Evolutionary conservation across 2,329 filamentous ascomycete species (phyloP), one percentile per base, ranked within the genome.

Genomic region (Penicillium sp.): DNA sequence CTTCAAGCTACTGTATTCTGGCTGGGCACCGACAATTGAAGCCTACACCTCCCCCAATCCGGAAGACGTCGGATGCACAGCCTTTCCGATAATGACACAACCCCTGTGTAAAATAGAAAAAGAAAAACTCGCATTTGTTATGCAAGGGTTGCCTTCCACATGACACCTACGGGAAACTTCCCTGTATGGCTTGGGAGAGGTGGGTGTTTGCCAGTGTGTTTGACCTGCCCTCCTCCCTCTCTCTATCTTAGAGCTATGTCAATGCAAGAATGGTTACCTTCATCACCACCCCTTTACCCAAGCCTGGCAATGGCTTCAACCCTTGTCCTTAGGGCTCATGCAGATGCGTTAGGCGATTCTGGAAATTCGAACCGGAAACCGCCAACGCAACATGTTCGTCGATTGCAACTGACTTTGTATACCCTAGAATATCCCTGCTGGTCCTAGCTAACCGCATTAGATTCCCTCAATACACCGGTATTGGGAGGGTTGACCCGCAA

Each of bases 401-500:
- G 10, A 4, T 11, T 19, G n/a, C n/a, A 7, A 28, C 25, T 12
- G 36, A 38, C n/a, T 37, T 4, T 17, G 7, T 17, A 17, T 17
- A 58, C 57, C 25, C 64, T 63, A n/a, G 55, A 36, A 11, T 61
- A 69, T 49, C 36, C 42, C 5, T 75, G 71, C 53, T 75, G 72
- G 73, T 72, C 73, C 3, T 64, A 65, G 0, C 43, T 44, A 3
- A 30, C 56, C 16, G 44, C 58, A 14, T 76, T 72, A 72, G 54
- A 65, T 43, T 41, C 54, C 0, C 63, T 77, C 43, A 77, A 76
- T 37, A 41, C 44, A 3, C 66, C 70, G 0, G 53, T 76, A 16
- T 59, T 59, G 1, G 73, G 73, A 10, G 66, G 66, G 36, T 60
- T 75, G 1, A 68, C 76, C 28, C 48, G 54, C n/a, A 69, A 69